Evolutionary conservation across 164 flowering plant species (phyloP), one percentile per base, ranked within the genome.

Genomic region (Magnolia kwangsiensis): DNA sequence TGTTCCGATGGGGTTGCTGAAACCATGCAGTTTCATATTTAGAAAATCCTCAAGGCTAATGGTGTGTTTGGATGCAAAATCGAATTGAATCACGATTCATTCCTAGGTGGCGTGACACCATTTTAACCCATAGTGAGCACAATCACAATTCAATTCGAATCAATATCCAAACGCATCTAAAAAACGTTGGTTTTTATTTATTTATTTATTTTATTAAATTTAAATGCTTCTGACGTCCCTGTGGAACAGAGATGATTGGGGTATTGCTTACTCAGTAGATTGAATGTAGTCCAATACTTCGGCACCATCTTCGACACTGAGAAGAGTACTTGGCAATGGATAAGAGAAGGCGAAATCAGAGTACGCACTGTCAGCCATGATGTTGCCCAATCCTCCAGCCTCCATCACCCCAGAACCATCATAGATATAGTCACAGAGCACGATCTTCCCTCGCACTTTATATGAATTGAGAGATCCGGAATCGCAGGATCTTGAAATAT

Each of bases 401-500:
- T 37, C 14, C 4, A 83, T 72, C 74, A 86, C n/a, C 16, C 63
- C 82, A 7, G 84, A 79, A 50, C 82, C 82, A 63, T 77, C 82
- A 16, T 29, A 9, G 7, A 79, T 0, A 31, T 24, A 9, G 11
- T 87, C 88, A 51, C 88, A 86, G 21, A 81, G 74, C 24, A 87
- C 87, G 24, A 87, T 84, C 76, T 83, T 84, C 31, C 87, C 87
- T 14, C 23, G 19, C 0, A 77, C 82, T 78, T 67, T 61, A 76
- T 69, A 31, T 2, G 82, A 75, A 75, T 80, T 86, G 76, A 88
- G n/a, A 2, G 81, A 1, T 16, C 77, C 86, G 10, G 59, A 5
- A 27, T 23, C 0, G 74, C 88, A 88, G 23, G 11, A 71, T 14
- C 75, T 78, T 31, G 88, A 65, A 20, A 75, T 13, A 0, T 75